These are phyloP conservation scores for Venturia nashicola DNA, from an alignment of 2,329 filamentous ascomycete species.

Conservation along the genomic window DNA sequence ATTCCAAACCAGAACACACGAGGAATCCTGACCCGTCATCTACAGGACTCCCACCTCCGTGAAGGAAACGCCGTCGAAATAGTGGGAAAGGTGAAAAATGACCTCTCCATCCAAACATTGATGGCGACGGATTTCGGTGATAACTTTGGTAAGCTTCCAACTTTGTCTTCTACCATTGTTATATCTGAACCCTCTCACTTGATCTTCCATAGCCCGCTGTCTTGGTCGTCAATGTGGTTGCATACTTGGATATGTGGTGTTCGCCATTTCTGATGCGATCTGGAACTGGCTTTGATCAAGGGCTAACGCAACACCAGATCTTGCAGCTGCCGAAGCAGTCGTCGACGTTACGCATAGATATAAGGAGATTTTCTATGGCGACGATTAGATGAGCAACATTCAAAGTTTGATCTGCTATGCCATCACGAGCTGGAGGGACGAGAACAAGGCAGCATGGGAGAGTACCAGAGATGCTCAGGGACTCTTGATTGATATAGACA, in stretches of 20 bases:
- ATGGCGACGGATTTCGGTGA: conserved; percentile 57
- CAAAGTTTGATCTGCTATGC: neutral
- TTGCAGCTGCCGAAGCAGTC: conserved; percentile 44
- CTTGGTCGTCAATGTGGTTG: neutral
- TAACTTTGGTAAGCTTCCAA: conserved; percentile 47
- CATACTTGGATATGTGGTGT: neutral
- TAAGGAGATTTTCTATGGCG: conserved; percentile 67
- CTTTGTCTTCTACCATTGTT: neutral
- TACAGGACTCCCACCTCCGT: conserved; percentile 57
- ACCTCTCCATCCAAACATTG: conserved; percentile 59
- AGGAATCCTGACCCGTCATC: neutral
- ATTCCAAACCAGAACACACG: conserved; percentile 20
- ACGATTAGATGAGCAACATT: conserved; percentile 13
- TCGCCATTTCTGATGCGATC: neutral
- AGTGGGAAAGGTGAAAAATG: conserved; percentile 67
- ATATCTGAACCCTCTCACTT: no score
- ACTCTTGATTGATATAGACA: neutral
- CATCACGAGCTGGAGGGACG: neutral
- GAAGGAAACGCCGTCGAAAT: conserved; percentile 62
- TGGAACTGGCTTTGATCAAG: neutral
- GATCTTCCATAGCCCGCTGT: neutral
- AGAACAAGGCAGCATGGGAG: neutral
- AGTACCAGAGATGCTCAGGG: neutral
- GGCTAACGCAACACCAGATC: conserved; percentile 1
- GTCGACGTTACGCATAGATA: conserved; percentile 78